Percentiles rank a stretch among this genome's conserved stretches.
These are phyloP conservation scores for Alternaria sp. DNA, from an alignment of 2,329 filamentous ascomycete species.

Conservation along the genomic window DNA sequence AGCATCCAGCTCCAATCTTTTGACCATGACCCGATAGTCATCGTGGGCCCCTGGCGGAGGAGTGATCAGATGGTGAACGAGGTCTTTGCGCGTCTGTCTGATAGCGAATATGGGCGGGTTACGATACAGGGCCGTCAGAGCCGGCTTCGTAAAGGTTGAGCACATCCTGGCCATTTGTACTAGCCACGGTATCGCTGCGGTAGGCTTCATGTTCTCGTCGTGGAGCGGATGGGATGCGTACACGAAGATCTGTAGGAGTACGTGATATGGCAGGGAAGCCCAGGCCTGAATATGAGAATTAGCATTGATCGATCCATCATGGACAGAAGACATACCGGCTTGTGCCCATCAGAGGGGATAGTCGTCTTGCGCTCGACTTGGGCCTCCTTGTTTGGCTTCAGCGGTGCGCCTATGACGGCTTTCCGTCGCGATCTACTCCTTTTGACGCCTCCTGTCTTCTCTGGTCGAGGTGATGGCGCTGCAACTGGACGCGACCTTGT, in stretches of 20 bases:
- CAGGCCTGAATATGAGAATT: constrained; percentile 35
- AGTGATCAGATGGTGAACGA: constrained; percentile 63
- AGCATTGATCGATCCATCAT: background rate
- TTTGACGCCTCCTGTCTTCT: constrained; percentile 11
- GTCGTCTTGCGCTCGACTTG: constrained; percentile 5
- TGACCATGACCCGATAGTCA: constrained; percentile 75
- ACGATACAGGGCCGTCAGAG: constrained; percentile 73
- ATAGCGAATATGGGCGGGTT: constrained; percentile 68
- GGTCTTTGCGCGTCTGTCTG: constrained; percentile 52
- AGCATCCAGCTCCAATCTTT: constrained; percentile 72
- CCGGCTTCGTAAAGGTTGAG: constrained; percentile 72
- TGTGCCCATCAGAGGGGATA: constrained; percentile 37
- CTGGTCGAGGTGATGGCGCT: constrained; percentile 14
- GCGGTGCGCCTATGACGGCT: constrained; percentile 30
- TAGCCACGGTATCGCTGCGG: constrained; percentile 65
- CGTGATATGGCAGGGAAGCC: constrained; percentile 66
- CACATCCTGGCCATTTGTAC: constrained; percentile 66
- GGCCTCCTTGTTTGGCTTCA: constrained; percentile 29
- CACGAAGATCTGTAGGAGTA: constrained; percentile 73
- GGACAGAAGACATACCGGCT: constrained; percentile 11
- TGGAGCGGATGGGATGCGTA: constrained; percentile 68
- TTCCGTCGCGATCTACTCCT: constrained; percentile 15
- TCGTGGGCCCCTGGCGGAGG: constrained; percentile 45
- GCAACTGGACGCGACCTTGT: constrained; percentile 11
- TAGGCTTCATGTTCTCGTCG: constrained; percentile 53